Evolutionary conservation across 1,284 basidiomycete species (phyloP).

Genomic region (Apiotrichum montevideense): DNA sequence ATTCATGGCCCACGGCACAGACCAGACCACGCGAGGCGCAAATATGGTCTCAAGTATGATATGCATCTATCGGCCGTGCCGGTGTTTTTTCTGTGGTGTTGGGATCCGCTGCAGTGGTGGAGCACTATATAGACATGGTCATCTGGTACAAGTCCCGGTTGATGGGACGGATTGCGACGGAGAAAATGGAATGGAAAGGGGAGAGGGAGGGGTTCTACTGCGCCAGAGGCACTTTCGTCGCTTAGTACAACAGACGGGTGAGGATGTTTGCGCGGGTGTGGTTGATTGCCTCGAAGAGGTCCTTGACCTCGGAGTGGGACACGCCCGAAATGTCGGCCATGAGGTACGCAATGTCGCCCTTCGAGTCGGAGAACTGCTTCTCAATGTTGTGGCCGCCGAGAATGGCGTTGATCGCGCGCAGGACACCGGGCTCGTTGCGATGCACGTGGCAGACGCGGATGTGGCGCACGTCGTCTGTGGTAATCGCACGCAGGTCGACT

Average conservation of each 20-base stretch:
- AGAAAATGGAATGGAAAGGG: not conserved
- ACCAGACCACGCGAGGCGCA: too few relatives aligned
- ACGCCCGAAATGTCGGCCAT: slow-evolving; percentile 95
- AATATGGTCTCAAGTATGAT: not conserved
- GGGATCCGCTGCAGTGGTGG: slow-evolving; percentile 2
- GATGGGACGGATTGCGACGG: slow-evolving; percentile 1
- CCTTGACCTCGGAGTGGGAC: slow-evolving; percentile 71
- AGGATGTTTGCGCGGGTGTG: slow-evolving; percentile 78
- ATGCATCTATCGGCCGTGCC: not conserved
- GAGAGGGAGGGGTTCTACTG: not conserved
- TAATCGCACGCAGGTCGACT: slow-evolving; percentile 89
- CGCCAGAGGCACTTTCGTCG: not conserved
- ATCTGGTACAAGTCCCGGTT: slow-evolving; percentile 10
- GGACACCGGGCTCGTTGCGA: slow-evolving; percentile 94
- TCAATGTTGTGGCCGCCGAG: slow-evolving; percentile 95
- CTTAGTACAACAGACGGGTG: slow-evolving; percentile 63
- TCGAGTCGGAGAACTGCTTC: slow-evolving; percentile 96
- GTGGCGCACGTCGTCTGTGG: slow-evolving; percentile 67
- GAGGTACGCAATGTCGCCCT: slow-evolving; percentile 76
- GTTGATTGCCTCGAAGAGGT: slow-evolving; percentile 75
- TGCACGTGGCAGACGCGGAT: slow-evolving; percentile 95
- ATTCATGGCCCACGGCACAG: too few relatives aligned
- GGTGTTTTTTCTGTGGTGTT: too few relatives aligned
- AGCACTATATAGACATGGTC: slow-evolving; percentile 10
- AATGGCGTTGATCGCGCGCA: slow-evolving; percentile 87